These are phyloP conservation scores for Bothriochloa decipiens DNA, from an alignment of 176 grass and related monocot species.

Conservation along the genomic window DNA sequence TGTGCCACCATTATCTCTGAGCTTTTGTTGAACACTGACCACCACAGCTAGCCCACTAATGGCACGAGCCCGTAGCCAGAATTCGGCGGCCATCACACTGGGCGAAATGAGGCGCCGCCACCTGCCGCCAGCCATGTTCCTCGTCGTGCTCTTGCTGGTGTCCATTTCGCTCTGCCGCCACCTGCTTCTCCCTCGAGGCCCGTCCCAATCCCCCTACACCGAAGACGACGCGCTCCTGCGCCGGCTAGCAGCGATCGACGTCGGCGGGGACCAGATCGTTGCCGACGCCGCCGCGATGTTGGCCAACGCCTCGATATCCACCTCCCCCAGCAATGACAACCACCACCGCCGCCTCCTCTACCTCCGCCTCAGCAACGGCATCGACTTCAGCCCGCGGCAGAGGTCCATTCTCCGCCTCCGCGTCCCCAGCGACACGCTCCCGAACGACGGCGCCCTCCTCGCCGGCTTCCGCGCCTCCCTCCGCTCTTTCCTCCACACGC, in stretches of 20 bases:
- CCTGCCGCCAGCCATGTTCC: conserved; percentile 13
- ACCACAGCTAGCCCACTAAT: too few relatives aligned
- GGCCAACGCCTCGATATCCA: conserved; percentile 34
- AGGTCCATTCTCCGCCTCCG: conserved; percentile 42
- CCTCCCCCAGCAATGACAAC: conserved; percentile 41
- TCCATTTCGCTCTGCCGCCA: conserved; percentile 37
- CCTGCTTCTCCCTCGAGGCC: neutral
- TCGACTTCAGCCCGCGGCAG: neutral
- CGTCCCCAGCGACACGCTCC: neutral
- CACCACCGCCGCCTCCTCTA: conserved; percentile 30
- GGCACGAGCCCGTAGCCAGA: too few relatives aligned
- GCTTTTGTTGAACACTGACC: too few relatives aligned
- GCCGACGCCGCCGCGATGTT: conserved; percentile 15
- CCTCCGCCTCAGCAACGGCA: conserved; percentile 18
- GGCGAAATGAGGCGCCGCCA: neutral
- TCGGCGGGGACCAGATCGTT: neutral
- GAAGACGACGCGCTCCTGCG: conserved; percentile 6
- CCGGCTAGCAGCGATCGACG: conserved; percentile 21
- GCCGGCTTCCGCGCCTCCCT: too few relatives aligned
- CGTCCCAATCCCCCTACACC: neutral
- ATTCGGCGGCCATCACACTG: too few relatives aligned
- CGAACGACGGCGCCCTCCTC: conserved; percentile 30
- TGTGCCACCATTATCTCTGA: too few relatives aligned
- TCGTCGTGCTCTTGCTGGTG: conserved; percentile 25
- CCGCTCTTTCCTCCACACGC: too few relatives aligned